phyloP scores from a whole-genome alignment of 768 basidiomycete species.

The Vishniacozyma victoriae region DNA sequence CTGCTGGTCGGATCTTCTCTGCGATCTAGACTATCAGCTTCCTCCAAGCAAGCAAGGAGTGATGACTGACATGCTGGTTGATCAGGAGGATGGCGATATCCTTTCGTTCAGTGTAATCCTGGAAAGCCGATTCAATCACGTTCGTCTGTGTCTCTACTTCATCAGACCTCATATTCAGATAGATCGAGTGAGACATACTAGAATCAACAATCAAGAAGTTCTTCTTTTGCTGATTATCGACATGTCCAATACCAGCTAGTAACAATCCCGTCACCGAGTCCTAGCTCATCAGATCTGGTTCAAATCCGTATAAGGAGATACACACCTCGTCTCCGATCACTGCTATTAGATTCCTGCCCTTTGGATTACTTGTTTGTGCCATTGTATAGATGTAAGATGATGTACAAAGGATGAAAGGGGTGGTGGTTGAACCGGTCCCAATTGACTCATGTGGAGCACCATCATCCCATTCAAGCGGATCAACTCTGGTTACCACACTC shows the following conservation, averaged over 20 bases:
- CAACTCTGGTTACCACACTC: too few relatives aligned
- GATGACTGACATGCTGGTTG: constrained; percentile 81
- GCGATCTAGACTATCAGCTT: constrained; percentile 64
- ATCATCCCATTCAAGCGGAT: too few relatives aligned
- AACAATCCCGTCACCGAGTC: constrained; percentile 95
- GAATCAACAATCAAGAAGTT: constrained; percentile 93
- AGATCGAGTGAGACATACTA: constrained; percentile 57
- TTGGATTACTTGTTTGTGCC: constrained; percentile 29
- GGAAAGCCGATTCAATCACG: constrained; percentile 83
- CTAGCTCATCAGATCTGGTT: constrained; percentile 50
- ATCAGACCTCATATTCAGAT: not conserved
- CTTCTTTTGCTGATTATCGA: constrained; percentile 86
- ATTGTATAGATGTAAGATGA: constrained; percentile 6
- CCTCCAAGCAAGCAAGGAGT: too few relatives aligned
- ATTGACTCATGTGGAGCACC: too few relatives aligned
- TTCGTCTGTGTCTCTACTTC: constrained; percentile 64
- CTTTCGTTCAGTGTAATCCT: constrained; percentile 87
- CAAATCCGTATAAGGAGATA: not conserved
- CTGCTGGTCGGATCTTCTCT: constrained; percentile 89
- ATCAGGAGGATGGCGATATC: constrained; percentile 95
- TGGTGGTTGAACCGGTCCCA: too few relatives aligned
- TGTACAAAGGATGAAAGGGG: not conserved
- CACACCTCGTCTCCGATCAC: constrained; percentile 95
- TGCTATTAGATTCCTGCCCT: constrained; percentile 75
- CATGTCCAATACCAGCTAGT: constrained; percentile 88